A percentile compares a stretch with the other conserved stretches of the same genome.
These are phyloP conservation scores for Parmelia sp. DNA, from an alignment of 495 filamentous ascomycete genomes.

Conservation along the genomic window DNA sequence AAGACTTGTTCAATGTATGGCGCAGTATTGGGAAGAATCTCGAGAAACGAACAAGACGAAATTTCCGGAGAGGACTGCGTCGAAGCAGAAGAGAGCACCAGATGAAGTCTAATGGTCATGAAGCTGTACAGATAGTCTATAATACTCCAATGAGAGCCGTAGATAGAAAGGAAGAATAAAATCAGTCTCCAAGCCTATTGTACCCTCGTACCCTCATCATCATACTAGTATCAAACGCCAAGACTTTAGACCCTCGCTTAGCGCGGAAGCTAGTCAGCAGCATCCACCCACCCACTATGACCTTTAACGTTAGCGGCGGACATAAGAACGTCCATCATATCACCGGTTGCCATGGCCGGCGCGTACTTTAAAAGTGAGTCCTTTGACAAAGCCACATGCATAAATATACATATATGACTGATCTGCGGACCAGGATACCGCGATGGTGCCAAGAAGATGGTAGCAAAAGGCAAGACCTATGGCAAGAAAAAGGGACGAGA, in stretches of 20 bases:
- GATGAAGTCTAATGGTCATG: neutral
- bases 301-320: neutral
- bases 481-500: neutral
- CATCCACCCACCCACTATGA: neutral
- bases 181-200: no score
- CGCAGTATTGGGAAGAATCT: neutral
- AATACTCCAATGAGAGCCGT: neutral
- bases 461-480: conserved; percentile 7
- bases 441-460: neutral
- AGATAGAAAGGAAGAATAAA: neutral
- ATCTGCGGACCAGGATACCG: neutral
- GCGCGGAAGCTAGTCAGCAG: neutral
- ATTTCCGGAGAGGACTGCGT: neutral
- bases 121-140: neutral
- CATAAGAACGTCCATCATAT: neutral
- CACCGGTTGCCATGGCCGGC: neutral
- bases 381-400: neutral
- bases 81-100: no score
- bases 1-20: conserved; percentile 18
- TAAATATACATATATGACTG: neutral
- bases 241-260: neutral
- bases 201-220: no score
- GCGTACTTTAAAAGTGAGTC: neutral
- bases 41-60: neutral
- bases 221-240: neutral